A percentile compares a stretch with the other conserved stretches of the same genome.
Conservation (phyloP, 2,329 filamentous ascomycete genomes). For the Cryphonectria naterciae region DNA sequence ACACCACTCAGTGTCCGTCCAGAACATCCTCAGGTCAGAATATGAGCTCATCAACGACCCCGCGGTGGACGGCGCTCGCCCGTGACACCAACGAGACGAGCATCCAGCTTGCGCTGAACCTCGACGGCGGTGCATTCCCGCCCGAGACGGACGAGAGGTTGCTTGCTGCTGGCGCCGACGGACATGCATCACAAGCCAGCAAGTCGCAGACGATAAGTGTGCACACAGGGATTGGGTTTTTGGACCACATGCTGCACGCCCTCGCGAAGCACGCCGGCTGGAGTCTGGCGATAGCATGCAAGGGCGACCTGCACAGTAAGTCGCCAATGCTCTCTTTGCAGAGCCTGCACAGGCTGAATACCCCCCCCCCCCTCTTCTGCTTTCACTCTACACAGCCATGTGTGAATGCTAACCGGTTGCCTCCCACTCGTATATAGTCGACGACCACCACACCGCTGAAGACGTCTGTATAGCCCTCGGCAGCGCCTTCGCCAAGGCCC, state of each 20-base stretch:
- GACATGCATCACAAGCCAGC: slow-evolving; percentile 83
- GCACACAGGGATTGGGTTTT: slow-evolving; percentile 93
- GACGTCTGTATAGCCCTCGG: slow-evolving; percentile 93
- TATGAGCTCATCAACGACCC: slow-evolving; percentile 36
- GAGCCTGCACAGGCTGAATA: slow-evolving; percentile 1
- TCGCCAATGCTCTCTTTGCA: slow-evolving; percentile 31
- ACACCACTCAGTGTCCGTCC: neutral
- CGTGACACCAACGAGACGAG: slow-evolving; percentile 98
- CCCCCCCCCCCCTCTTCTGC: no score
- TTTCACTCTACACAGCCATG: neutral
- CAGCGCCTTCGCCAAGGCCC: slow-evolving; percentile 77
- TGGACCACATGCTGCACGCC: slow-evolving; percentile 98
- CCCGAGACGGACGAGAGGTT: slow-evolving; percentile 63
- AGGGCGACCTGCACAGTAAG: slow-evolving; percentile 89
- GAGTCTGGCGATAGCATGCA: slow-evolving; percentile 81
- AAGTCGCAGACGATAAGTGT: slow-evolving; percentile 84
- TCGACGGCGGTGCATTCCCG: slow-evolving; percentile 84
- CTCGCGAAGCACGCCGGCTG: slow-evolving; percentile 95
- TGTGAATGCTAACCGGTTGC: neutral
- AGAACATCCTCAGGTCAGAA: neutral
- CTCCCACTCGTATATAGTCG: slow-evolving; percentile 60
- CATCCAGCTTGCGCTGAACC: slow-evolving; percentile 87
- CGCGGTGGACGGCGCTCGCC: slow-evolving; percentile 75
- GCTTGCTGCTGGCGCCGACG: slow-evolving; percentile 53
- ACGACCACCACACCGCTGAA: slow-evolving; percentile 98